These are phyloP conservation scores for Hebeloma cylindrosporum DNA, from an alignment of 768 basidiomycete species.

Conservation along the genomic window DNA sequence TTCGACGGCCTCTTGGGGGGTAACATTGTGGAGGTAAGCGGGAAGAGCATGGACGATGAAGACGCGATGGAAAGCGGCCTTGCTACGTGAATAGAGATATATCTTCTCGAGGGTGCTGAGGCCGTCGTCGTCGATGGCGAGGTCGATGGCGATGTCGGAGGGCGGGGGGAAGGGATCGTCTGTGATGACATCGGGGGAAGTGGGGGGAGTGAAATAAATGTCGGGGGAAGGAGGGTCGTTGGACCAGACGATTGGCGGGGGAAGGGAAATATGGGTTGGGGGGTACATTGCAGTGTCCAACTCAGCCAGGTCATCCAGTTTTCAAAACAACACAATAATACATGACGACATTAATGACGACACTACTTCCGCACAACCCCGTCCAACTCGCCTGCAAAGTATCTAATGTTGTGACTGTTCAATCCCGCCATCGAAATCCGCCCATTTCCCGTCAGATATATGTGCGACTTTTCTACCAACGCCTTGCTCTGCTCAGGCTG, in stretches of 20 bases:
- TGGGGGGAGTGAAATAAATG: slow-evolving; percentile 38
- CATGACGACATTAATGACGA: slow-evolving; percentile 41
- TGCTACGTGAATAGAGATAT: slow-evolving; percentile 84
- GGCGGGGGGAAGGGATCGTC: slow-evolving; percentile 23
- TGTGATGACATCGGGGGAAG: slow-evolving; percentile 35
- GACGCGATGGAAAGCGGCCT: slow-evolving; percentile 58
- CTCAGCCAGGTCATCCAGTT: slow-evolving; percentile 15
- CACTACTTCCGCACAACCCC: slow-evolving; percentile 48
- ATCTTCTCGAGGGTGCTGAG: slow-evolving; percentile 88
- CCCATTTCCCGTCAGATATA: slow-evolving; percentile 86
- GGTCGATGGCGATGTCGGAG: slow-evolving; percentile 39
- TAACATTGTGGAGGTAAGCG: slow-evolving; percentile 71
- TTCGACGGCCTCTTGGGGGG: slow-evolving; percentile 86
- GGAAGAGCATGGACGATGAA: slow-evolving; percentile 86
- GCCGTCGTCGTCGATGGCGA: slow-evolving; percentile 70
- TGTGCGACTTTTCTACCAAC: slow-evolving; percentile 69
- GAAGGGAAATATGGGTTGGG: slow-evolving; percentile 35
- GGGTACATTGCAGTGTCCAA: slow-evolving; percentile 19
- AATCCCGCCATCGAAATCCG: slow-evolving; percentile 94
- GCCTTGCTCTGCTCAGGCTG: slow-evolving; percentile 61
- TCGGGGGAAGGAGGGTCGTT: slow-evolving; percentile 32
- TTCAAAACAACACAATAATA: slow-evolving; percentile 26
- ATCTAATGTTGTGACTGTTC: slow-evolving; percentile 75
- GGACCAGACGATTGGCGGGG: slow-evolving; percentile 38
- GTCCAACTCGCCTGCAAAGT: slow-evolving; percentile 73